These are phyloP conservation scores for Paramarasmius palmivorus DNA, from an alignment of 1,284 basidiomycete genomes.

Conservation along the genomic window DNA sequence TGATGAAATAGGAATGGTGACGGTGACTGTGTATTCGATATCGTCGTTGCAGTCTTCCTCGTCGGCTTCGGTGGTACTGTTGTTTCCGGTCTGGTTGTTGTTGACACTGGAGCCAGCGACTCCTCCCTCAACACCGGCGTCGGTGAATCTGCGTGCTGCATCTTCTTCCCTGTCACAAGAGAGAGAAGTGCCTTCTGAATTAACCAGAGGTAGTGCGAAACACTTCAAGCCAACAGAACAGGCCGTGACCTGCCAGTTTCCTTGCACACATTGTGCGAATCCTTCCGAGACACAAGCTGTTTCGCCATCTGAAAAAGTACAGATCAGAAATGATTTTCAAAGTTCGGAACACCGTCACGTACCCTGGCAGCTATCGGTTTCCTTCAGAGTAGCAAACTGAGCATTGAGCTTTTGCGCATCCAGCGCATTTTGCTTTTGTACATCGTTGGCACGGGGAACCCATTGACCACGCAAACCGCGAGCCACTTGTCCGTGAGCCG, in stretches of 20 bases:
- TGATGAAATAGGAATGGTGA: background rate
- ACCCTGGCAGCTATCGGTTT: constrained; percentile 38
- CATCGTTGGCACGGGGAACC: constrained; percentile 15
- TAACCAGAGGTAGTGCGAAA: constrained; percentile 53
- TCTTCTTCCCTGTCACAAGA: constrained; percentile 45
- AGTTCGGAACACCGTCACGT: background rate
- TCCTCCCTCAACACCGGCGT: constrained; percentile 48
- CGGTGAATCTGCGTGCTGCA: constrained; percentile 40
- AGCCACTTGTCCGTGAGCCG: constrained; percentile 11
- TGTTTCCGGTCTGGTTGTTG: constrained; percentile 14
- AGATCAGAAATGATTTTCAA: constrained; percentile 25
- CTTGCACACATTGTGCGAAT: constrained; percentile 39
- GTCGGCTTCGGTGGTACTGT: constrained; percentile 11
- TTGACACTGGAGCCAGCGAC: constrained; percentile 30
- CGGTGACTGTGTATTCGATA: background rate
- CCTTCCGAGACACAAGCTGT: constrained; percentile 35
- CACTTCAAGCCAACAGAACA: constrained; percentile 45
- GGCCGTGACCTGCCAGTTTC: constrained; percentile 29
- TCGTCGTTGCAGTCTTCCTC: background rate
- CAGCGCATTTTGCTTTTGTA: constrained; percentile 45
- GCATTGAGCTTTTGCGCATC: constrained; percentile 53
- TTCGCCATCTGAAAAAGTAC: constrained; percentile 36
- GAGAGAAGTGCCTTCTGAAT: constrained; percentile 48
- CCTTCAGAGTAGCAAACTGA: constrained; percentile 44
- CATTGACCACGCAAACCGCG: too few relatives aligned